Conservation (phyloP, 139 green algal genomes). For the Asterochloris erici region DNA sequence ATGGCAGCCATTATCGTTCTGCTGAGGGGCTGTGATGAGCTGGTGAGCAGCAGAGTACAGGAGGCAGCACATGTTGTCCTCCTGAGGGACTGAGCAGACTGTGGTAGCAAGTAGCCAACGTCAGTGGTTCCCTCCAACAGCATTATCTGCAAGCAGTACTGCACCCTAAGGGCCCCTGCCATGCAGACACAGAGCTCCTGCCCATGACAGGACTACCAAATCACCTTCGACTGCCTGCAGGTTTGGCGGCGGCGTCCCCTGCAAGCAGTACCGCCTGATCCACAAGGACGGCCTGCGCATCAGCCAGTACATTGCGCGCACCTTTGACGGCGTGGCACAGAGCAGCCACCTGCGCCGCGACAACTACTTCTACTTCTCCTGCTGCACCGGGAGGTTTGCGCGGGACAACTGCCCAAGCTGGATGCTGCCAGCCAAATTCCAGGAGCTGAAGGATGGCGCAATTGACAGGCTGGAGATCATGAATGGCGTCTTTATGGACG, state of each 20-base stretch:
- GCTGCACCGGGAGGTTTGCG: conserved; percentile 86
- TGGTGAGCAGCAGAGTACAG: not conserved
- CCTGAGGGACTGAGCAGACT: not conserved
- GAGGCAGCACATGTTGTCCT: not conserved
- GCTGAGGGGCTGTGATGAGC: not conserved
- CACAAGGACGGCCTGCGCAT: conserved; percentile 81
- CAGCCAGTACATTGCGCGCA: conserved; percentile 81
- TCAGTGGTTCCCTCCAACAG: no score
- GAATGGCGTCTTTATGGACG: conserved; percentile 85
- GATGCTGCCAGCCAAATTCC: conserved; percentile 77
- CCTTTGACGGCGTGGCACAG: conserved; percentile 74
- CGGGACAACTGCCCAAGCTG: conserved; percentile 93
- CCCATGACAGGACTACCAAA: not conserved
- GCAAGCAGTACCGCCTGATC: conserved; percentile 95
- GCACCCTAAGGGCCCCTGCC: no score
- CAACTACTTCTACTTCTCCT: conserved; percentile 99
- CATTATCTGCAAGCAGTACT: no score
- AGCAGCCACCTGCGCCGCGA: conserved; percentile 56
- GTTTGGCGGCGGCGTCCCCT: conserved; percentile 93
- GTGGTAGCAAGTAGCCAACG: no score
- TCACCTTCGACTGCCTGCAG: conserved; percentile 20
- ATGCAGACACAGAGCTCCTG: no score
- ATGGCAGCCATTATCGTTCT: not conserved
- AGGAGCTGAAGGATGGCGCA: conserved; percentile 64
- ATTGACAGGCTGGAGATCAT: conserved; percentile 75